Conservation (phyloP, 345 rosid species). For the Syzygium aromaticum region DNA sequence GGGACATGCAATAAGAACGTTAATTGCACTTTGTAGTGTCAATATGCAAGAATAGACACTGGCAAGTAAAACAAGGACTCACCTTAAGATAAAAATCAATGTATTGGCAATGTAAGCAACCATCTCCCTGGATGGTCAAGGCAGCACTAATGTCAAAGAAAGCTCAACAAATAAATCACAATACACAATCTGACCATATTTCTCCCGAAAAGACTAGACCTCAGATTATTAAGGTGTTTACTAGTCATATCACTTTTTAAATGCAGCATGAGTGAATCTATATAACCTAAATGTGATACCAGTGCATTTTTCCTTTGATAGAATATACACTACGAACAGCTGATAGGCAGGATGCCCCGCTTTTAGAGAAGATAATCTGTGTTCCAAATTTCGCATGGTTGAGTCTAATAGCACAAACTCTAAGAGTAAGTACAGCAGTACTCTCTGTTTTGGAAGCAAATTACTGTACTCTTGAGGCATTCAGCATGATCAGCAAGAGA, state of each 20-base stretch:
- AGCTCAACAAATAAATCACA: not conserved
- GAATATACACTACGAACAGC: not conserved
- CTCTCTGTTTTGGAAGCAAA: not conserved
- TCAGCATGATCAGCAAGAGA: not conserved
- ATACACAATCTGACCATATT: not conserved
- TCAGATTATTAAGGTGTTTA: not conserved
- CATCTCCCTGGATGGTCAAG: conserved; percentile 70
- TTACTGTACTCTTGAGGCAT: not conserved
- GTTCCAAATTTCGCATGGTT: not conserved
- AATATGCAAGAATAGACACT: not conserved
- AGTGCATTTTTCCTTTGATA: not conserved
- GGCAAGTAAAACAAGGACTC: conserved; percentile 1
- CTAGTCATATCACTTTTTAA: not conserved
- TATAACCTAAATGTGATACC: not conserved
- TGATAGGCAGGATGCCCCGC: not conserved
- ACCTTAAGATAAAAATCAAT: conserved; percentile 89
- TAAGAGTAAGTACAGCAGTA: not conserved
- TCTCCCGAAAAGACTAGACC: not conserved
- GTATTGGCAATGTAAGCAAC: conserved; percentile 97
- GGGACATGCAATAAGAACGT: not conserved
- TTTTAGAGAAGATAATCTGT: not conserved
- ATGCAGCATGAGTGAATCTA: not conserved
- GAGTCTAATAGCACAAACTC: not conserved
- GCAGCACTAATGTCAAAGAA: not conserved
- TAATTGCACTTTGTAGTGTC: not conserved